Evolutionary conservation across 108 stramenopile species (phyloP).

Genomic region (Schizochytrium sp.): DNA sequence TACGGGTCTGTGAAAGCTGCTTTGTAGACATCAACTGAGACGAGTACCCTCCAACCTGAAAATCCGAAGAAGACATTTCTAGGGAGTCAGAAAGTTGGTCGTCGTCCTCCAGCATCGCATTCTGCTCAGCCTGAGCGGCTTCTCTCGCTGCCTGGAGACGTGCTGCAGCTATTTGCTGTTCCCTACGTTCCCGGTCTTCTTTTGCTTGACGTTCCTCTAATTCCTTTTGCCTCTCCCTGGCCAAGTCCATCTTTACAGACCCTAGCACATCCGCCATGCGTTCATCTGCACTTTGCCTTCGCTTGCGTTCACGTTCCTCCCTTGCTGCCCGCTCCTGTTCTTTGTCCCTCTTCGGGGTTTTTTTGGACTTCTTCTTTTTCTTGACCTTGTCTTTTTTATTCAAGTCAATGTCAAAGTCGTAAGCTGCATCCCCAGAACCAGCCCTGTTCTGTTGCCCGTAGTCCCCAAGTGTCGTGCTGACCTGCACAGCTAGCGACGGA

Average conservation of each 20-base stretch:
- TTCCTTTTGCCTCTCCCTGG: neutral
- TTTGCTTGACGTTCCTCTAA: neutral
- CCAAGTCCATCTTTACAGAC: conserved; percentile 22
- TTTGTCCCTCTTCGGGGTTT: neutral
- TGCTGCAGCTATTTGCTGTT: conserved; percentile 12
- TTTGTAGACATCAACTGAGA: neutral
- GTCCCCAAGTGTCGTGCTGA: no score
- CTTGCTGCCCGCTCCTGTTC: neutral
- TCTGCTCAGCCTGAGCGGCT: neutral
- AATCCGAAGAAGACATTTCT: conserved; percentile 45
- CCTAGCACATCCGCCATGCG: conserved; percentile 37
- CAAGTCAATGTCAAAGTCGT: conserved; percentile 38
- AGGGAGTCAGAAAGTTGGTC: conserved; percentile 44
- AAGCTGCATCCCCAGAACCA: neutral
- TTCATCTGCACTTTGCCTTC: neutral
- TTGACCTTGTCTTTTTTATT: conserved; percentile 26
- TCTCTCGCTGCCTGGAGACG: neutral
- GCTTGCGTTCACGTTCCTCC: neutral
- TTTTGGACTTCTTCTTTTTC: conserved; percentile 41
- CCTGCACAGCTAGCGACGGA: no score
- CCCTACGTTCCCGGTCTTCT: neutral
- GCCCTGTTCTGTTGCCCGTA: neutral
- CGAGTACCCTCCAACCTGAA: conserved; percentile 22
- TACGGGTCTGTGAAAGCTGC: no score
- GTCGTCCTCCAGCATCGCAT: neutral